Evolutionary conservation across 495 filamentous ascomycete species (phyloP).

Genomic region (Hypoxylon cercidicola): DNA sequence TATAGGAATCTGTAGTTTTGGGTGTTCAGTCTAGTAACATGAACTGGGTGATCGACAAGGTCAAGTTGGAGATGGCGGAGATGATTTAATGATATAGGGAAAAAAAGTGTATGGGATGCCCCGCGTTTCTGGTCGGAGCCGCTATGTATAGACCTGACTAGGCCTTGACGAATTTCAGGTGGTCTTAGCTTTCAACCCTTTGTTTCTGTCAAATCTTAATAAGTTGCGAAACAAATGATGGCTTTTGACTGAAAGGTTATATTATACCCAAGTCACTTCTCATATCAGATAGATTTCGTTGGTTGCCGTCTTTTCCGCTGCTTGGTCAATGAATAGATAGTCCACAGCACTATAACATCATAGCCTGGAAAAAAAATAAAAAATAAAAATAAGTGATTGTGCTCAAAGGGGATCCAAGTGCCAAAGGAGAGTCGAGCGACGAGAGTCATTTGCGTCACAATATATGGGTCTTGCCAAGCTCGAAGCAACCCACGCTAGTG

Average conservation of each 20-base stretch:
- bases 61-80: conserved; percentile 16
- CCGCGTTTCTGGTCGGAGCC: conserved; percentile 34
- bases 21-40: conserved; percentile 27
- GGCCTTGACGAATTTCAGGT: conserved; percentile 23
- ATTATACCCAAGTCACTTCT: conserved; percentile 12
- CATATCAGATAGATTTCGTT: conserved; percentile 21
- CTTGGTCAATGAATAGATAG: background rate
- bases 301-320: conserved; percentile 11
- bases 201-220: too few species aligned
- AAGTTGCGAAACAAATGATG: conserved; percentile 15
- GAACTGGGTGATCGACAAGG: background rate
- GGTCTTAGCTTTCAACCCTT: too few species aligned
- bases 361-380: too few species aligned
- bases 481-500: background rate
- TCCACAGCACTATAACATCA: too few species aligned
- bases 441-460: conserved; percentile 26
- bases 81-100: conserved; percentile 36
- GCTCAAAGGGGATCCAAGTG: background rate
- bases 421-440: background rate
- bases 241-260: too few species aligned
- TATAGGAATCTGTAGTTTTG: background rate
- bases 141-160: conserved; percentile 3
- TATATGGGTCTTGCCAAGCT: conserved; percentile 22
- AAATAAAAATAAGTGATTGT: background rate
- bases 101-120: conserved; percentile 15